These are phyloP conservation scores for Aspergillus udagawae DNA, from an alignment of 2,329 filamentous ascomycete species.

Conservation along the genomic window DNA sequence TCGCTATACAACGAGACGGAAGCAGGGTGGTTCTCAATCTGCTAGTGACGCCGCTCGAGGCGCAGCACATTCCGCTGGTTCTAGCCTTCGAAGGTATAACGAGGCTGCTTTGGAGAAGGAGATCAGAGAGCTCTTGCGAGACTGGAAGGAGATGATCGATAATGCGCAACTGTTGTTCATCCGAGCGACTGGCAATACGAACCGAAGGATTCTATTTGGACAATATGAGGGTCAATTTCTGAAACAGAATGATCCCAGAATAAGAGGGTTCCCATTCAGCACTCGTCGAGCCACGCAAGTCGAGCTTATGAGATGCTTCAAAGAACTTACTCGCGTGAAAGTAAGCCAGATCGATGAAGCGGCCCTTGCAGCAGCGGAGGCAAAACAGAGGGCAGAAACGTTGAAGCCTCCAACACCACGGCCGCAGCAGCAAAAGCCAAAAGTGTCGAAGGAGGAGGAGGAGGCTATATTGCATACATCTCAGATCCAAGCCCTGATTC, in stretches of 20 bases:
- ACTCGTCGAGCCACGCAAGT: conserved; percentile 88
- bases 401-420: conserved; percentile 29
- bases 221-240: conserved; percentile 87
- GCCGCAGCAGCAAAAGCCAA: conserved; percentile 47
- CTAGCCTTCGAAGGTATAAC: conserved; percentile 85
- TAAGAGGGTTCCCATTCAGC: conserved; percentile 88
- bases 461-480: conserved; percentile 76
- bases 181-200: conserved; percentile 80
- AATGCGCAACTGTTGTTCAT: conserved; percentile 82
- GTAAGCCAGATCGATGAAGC: conserved; percentile 71
- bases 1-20: conserved; percentile 89
- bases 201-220: conserved; percentile 81
- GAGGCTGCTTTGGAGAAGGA: conserved; percentile 88
- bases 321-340: conserved; percentile 89
- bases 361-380: conserved; percentile 51
- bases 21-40: conserved; percentile 93
- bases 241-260: conserved; percentile 69
- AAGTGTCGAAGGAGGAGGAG: conserved; percentile 78
- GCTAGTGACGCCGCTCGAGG: conserved; percentile 94
- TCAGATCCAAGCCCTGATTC: conserved; percentile 82
- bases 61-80: conserved; percentile 87
- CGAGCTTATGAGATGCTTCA: conserved; percentile 90
- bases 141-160: conserved; percentile 85
- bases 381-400: conserved; percentile 41
- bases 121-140: conserved; percentile 71